Evolutionary conservation across 495 filamentous ascomycete species (phyloP), one percentile per base, ranked within the genome.

Genomic region (Trichoderma virens): DNA sequence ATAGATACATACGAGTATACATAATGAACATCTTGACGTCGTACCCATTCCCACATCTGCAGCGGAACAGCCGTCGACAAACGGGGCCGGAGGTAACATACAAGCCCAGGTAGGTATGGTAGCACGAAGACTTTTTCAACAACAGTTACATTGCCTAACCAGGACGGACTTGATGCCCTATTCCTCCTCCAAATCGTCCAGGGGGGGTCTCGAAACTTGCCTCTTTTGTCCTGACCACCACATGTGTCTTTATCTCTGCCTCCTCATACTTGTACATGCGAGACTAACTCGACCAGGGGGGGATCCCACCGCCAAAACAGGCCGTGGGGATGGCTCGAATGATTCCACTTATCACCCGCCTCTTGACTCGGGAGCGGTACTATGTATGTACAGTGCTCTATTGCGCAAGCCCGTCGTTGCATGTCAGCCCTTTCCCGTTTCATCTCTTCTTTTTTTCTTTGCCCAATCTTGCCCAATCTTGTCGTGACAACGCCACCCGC

Each of bases 231-330:
- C 32, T 35, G n/a, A n/a, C n/a, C n/a, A n/a, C n/a, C n/a, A n/a
- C n/a, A n/a, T n/a, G n/a, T n/a, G n/a, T n/a, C n/a, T n/a, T n/a
- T n/a, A n/a, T n/a, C n/a, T n/a, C n/a, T n/a, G n/a, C n/a, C n/a
- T n/a, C n/a, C n/a, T n/a, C n/a, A n/a, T n/a, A n/a, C n/a, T n/a
- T n/a, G n/a, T n/a, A 11, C 6, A 35, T 35, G 13, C 6, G 34
- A 13, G 34, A 35, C 34, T 35, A 35, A 35, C 0, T 35, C 23
- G 13, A 56, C 3, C 9, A 27, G 13, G 11, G 16, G 51, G 51
- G 23, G 25, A 31, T 56, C 23, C 51, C 51, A 56, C 51, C 51
- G 51, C 51, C 51, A 56, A 56, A 56, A 56, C 51, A 18, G 14
- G 23, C 25, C 51, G 51, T 30, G 51, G 51, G 51, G 51, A 56